A percentile compares a stretch with the other conserved stretches of the same genome.
Evolutionary conservation across 305 asterid species (phyloP).

Genomic region (Ilex paraguariensis): DNA sequence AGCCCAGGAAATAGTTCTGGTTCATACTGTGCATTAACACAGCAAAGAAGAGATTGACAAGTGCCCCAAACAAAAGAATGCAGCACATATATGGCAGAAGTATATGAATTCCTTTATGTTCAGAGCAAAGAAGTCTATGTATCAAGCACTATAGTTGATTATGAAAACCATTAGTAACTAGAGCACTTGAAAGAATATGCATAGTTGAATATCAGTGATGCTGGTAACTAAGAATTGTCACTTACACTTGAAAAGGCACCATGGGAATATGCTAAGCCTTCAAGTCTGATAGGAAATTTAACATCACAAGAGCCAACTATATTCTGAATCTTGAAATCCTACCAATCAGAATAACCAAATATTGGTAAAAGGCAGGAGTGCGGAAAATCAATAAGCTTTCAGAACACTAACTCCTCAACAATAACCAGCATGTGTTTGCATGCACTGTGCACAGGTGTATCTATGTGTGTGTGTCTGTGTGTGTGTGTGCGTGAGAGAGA

Average conservation of each 20-base stretch:
- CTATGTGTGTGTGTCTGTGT: not conserved
- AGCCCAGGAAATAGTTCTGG: conserved; percentile 74
- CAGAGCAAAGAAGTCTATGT: too few species aligned
- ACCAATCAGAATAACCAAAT: not conserved
- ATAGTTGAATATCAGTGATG: too few species aligned
- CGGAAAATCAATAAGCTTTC: not conserved
- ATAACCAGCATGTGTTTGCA: not conserved
- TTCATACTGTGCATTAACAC: conserved; percentile 41
- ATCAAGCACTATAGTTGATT: too few species aligned
- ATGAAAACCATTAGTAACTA: too few species aligned
- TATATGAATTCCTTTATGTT: too few species aligned
- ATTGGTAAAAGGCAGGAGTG: not conserved
- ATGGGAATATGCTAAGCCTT: conserved; percentile 79
- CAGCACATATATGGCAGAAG: too few species aligned
- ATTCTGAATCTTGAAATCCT: conserved; percentile 87
- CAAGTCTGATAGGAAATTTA: conserved; percentile 75
- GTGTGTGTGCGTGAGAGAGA: not conserved
- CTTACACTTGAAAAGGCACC: conserved; percentile 88
- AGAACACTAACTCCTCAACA: not conserved
- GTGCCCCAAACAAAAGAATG: conserved; percentile 5
- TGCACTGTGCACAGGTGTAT: not conserved
- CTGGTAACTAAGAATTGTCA: conserved; percentile 9
- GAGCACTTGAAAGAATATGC: too few species aligned
- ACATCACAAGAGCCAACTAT: conserved; percentile 85
- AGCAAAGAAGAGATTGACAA: conserved; percentile 22